phyloP scores from a whole-genome alignment of 2,329 filamentous ascomycete genomes.

The Colletotrichum phormii region DNA sequence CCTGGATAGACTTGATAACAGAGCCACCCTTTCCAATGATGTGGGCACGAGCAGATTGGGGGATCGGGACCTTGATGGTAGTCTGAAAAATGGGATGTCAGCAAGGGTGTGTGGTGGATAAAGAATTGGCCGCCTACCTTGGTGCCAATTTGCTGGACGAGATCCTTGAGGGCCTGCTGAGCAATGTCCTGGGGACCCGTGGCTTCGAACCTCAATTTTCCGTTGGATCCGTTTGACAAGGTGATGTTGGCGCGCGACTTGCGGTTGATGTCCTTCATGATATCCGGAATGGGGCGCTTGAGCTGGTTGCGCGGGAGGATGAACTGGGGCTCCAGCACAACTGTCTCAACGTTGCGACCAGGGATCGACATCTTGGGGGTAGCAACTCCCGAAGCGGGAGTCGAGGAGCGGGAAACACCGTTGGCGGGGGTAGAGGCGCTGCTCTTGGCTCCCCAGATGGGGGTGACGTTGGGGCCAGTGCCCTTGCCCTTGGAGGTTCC shows the following conservation, averaged over 20 bases:
- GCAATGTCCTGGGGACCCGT: conserved; percentile 86
- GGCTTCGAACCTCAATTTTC: conserved; percentile 84
- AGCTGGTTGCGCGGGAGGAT: conserved; percentile 82
- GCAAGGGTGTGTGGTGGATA: neutral
- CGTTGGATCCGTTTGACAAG: conserved; percentile 78
- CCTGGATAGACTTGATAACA: conserved; percentile 89
- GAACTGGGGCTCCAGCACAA: conserved; percentile 79
- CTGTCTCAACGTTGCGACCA: conserved; percentile 82
- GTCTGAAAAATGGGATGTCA: conserved; percentile 46
- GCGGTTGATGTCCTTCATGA: conserved; percentile 92
- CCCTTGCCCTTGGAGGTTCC: conserved; percentile 77
- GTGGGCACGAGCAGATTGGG: conserved; percentile 83
- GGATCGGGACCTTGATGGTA: conserved; percentile 81
- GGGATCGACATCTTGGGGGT: conserved; percentile 77
- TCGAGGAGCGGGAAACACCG: conserved; percentile 69
- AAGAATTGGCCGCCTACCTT: conserved; percentile 68
- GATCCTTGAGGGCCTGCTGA: conserved; percentile 88
- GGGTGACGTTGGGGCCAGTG: conserved; percentile 67
- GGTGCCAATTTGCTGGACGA: conserved; percentile 87
- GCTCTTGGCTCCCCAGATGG: conserved; percentile 81
- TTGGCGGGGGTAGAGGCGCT: conserved; percentile 68
- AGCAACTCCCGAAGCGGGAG: conserved; percentile 69
- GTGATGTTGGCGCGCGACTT: conserved; percentile 89
- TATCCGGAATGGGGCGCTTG: conserved; percentile 86
- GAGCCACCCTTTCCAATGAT: conserved; percentile 94